Evolutionary conservation across 352 stramenopile species (phyloP).

Genomic region (Thraustotheca clavata): DNA sequence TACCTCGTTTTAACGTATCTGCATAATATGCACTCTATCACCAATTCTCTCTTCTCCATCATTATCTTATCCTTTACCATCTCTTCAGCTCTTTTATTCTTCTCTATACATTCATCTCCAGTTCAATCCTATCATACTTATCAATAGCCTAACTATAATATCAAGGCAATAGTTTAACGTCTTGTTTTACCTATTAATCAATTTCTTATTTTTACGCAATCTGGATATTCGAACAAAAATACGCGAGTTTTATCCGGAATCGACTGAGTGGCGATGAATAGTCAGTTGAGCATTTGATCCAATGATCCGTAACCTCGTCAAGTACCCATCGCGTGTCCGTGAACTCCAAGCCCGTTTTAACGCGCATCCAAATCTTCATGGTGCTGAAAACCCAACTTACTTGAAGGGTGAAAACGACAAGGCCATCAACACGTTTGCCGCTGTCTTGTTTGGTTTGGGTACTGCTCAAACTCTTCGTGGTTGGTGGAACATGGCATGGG

Average conservation of each 20-base stretch:
- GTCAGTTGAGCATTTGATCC: slow-evolving; percentile 19
- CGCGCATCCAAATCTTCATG: background rate
- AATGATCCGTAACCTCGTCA: slow-evolving; percentile 14
- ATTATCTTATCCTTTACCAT: too few relatives aligned
- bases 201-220: background rate
- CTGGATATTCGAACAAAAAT: background rate
- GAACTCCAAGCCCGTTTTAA: slow-evolving; percentile 14
- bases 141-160: too few relatives aligned
- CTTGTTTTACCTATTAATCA: slow-evolving; percentile 10
- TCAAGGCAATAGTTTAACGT: background rate
- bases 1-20: too few relatives aligned
- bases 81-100: too few relatives aligned
- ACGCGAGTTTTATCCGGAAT: background rate
- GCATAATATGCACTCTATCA: too few relatives aligned
- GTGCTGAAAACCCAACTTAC: slow-evolving; percentile 19
- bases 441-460: background rate
- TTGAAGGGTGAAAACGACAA: slow-evolving; percentile 18
- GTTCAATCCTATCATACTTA: too few relatives aligned
- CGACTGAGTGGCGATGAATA: background rate
- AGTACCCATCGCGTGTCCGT: slow-evolving; percentile 10
- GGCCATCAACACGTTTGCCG: background rate
- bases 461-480: slow-evolving; percentile 7
- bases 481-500: slow-evolving; percentile 16
- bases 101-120: too few relatives aligned
- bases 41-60: too few relatives aligned